phyloP scores from a whole-genome alignment of 345 rosid species.

The Lepidium didymum region DNA sequence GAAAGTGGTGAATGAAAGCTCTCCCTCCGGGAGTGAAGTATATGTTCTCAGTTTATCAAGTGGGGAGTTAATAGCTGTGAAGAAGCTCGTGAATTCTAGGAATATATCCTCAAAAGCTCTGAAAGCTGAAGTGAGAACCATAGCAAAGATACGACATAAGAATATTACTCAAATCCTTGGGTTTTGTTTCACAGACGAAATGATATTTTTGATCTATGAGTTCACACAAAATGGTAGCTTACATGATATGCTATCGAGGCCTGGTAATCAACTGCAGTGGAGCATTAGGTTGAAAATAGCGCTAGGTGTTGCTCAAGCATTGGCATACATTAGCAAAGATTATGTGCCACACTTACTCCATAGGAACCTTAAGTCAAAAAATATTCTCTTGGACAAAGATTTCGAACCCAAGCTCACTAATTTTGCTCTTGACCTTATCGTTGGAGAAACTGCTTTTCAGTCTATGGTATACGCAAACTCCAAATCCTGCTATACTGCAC shows the following conservation, averaged over 20 bases:
- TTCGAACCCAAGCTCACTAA: conserved; percentile 75
- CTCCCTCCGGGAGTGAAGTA: conserved; percentile 48
- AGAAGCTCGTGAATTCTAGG: conserved; percentile 61
- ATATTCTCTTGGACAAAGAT: conserved; percentile 67
- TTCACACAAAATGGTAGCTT: conserved; percentile 66
- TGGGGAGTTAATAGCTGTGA: conserved; percentile 73
- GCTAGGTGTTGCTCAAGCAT: conserved; percentile 71
- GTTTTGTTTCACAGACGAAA: conserved; percentile 67
- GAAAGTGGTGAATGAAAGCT: conserved; percentile 60
- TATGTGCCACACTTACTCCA: conserved; percentile 73
- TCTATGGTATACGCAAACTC: conserved; percentile 49
- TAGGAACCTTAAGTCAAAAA: conserved; percentile 66
- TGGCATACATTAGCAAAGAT: conserved; percentile 74
- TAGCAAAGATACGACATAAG: conserved; percentile 82
- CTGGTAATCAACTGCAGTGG: conserved; percentile 60
- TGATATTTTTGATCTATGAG: conserved; percentile 69
- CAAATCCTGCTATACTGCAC: conserved; percentile 66
- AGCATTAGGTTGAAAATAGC: conserved; percentile 71
- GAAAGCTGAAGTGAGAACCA: conserved; percentile 73
- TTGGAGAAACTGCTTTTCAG: conserved; percentile 77
- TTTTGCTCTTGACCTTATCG: conserved; percentile 64
- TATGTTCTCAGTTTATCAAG: conserved; percentile 56
- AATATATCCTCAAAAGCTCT: conserved; percentile 54
- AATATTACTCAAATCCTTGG: conserved; percentile 72
- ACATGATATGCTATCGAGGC: conserved; percentile 47